Evolutionary conservation across 768 basidiomycete genomes (phyloP), one percentile per base, ranked within the genome.

Genomic region (Lactarius evosmus): DNA sequence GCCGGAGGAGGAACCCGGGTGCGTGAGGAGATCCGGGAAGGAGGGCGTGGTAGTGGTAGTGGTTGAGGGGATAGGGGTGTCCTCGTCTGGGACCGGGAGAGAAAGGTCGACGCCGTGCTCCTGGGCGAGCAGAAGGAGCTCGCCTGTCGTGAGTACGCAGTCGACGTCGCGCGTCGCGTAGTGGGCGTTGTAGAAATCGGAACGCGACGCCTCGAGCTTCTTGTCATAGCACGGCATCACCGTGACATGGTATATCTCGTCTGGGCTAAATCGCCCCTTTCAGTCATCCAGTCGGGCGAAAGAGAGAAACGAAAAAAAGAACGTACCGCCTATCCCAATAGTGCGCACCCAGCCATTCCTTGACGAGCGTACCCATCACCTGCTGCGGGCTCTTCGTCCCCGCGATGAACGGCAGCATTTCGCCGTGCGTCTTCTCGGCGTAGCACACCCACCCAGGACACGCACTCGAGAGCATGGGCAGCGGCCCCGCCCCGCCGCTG

Each of bases 221-320:
- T 98, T 98, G 82, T 99, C 97, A 75, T 98, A 98, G 75, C 97
- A 99, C 0, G 97, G 96, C 95, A 98, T 98, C 56, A 98, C 95
- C 0, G 93, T 83, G 58, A 98, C 94, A 71, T 99, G 97, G 72
- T 98, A 99, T 51, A 99, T 84, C 69, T 92, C 81, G 70, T 91
- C 80, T 0, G 94, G 93, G 41, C 92, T 95, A 73, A 25, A 41
- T n/a, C 38, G 11, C 29, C 36, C 27, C 41, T 33, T 51, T 56
- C 50, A 38, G 19, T 34, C 30, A 49, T 44, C 25, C n/a, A n/a
- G n/a, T n/a, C n/a, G n/a, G n/a, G 63, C 49, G 62, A 12, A 22
- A 38, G 17, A 46, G 36, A 16, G 1, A 34, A 51, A 14, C 4
- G 57, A 19, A 46, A 22, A 36, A 17, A 22, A 53, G 36, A 34